Evolutionary conservation across 1,284 basidiomycete species (phyloP).

Genomic region (Cryptococcus deneoformans): DNA sequence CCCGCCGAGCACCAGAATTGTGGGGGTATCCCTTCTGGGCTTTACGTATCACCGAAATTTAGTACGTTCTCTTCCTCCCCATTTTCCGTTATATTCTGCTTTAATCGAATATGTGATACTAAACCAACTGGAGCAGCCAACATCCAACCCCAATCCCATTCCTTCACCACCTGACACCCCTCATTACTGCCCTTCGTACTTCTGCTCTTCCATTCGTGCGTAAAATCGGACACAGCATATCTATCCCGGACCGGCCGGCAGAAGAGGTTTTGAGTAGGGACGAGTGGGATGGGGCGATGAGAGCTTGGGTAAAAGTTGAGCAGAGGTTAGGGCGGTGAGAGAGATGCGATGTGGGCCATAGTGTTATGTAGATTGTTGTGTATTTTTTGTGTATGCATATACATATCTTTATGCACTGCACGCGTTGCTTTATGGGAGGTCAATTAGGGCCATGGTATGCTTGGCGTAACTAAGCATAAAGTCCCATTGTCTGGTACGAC

Average conservation of each 20-base stretch:
- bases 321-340: conserved; percentile 16
- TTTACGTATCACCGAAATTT: conserved; percentile 39
- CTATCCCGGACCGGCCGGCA: background rate
- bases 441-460: no score
- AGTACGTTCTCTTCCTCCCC: conserved; percentile 15
- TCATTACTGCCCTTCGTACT: conserved; percentile 8
- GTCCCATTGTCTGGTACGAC: no score
- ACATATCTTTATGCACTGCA: no score
- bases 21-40: conserved; percentile 40
- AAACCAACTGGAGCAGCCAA: conserved; percentile 10
- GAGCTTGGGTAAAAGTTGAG: conserved; percentile 18
- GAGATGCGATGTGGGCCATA: background rate
- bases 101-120: background rate
- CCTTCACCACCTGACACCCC: conserved; percentile 7
- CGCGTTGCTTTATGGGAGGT: no score
- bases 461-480: no score
- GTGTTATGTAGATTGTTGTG: background rate
- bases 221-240: conserved; percentile 13
- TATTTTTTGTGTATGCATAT: no score
- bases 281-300: conserved; percentile 22
- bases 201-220: conserved; percentile 15
- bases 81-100: background rate
- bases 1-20: conserved; percentile 33
- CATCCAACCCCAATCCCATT: conserved; percentile 27
- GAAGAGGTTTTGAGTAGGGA: conserved; percentile 5